These are phyloP conservation scores for Phlyctochytrium planicorne DNA, from an alignment of 192 early-diverging fungal species.

Conservation along the genomic window DNA sequence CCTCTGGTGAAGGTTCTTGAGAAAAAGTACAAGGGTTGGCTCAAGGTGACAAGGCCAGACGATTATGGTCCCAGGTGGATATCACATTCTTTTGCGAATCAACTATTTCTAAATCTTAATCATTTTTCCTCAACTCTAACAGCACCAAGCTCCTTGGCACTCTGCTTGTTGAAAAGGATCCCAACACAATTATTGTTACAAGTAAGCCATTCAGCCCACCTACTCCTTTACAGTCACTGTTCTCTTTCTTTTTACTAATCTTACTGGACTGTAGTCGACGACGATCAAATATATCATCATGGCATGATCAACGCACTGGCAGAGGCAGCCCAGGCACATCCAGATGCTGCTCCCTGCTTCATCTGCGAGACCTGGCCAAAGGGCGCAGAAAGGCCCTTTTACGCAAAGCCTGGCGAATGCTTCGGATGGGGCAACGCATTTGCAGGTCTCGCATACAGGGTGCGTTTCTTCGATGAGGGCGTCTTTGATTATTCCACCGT, in stretches of 20 bases:
- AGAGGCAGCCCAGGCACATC: constrained; percentile 2
- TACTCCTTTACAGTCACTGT: not conserved
- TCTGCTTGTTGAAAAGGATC: constrained; percentile 17
- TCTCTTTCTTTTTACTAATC: not conserved
- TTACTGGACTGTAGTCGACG: constrained; percentile 8
- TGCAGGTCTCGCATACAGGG: constrained; percentile 18
- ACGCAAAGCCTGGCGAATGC: constrained; percentile 1
- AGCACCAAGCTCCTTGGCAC: constrained; percentile 24
- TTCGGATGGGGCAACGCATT: constrained; percentile 19
- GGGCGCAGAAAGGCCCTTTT: not conserved
- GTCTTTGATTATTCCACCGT: not conserved
- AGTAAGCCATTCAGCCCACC: not conserved
- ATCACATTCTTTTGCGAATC: not conserved
- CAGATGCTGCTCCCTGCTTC: constrained; percentile 10
- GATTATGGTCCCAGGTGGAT: constrained; percentile 2
- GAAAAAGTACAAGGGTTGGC: not conserved
- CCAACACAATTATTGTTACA: constrained; percentile 17
- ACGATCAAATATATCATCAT: constrained; percentile 14
- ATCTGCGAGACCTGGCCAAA: constrained; percentile 16
- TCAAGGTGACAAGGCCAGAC: not conserved
- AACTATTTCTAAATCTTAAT: not conserved
- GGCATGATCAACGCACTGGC: constrained; percentile 5
- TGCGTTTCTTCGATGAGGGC: constrained; percentile 12
- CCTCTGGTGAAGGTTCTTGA: not conserved
- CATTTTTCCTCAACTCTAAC: no score